Evolutionary conservation across 2,329 filamentous ascomycete genomes (phyloP), one percentile per base, ranked within the genome.

Genomic region (Pyricularia sp.): DNA sequence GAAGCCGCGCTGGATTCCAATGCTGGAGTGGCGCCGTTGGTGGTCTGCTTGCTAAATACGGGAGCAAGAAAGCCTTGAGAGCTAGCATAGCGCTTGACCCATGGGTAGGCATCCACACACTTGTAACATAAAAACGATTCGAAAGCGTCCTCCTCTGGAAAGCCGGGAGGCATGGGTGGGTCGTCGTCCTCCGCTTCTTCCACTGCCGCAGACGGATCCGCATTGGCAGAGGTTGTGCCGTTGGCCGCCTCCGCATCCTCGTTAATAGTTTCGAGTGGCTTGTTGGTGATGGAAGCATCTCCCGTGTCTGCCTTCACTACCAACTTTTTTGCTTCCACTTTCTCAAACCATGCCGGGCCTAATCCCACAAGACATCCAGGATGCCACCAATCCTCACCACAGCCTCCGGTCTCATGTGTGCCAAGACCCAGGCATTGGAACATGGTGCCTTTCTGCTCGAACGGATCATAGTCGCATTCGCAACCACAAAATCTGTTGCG

Each of bases 351-450:
- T 70, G 88, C 85, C 12, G 92, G 86, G 0, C 90, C 88, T 73
- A 96, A 81, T 6, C 94, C 94, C 66, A 97, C 88, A 9, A 98
- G 81, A 76, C 94, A 98, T 71, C 95, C 93, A 0, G 94, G 93
- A 80, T 98, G 94, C 85, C 93, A 98, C 94, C 94, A 98, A 76
- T 98, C 94, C 80, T 98, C 94, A 14, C 94, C 94, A 79, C 94
- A 98, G 4, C 94, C 94, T 20, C 94, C 94, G 1, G 90, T 89
- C 72, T 94, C 91, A 14, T 86, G 84, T 0, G 88, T 90, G 0
- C 93, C 93, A 0, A 98, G 82, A 0, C 94, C 94, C 2, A 98
- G 79, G 76, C 95, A 99, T 78, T 99, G 95, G 74, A 96, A 99
- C 95, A 99, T 99, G 58, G 94, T 98, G 0, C 94, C 94, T 74